phyloP scores from a whole-genome alignment of 352 stramenopile genomes.

The Phytophthora foliorum region DNA sequence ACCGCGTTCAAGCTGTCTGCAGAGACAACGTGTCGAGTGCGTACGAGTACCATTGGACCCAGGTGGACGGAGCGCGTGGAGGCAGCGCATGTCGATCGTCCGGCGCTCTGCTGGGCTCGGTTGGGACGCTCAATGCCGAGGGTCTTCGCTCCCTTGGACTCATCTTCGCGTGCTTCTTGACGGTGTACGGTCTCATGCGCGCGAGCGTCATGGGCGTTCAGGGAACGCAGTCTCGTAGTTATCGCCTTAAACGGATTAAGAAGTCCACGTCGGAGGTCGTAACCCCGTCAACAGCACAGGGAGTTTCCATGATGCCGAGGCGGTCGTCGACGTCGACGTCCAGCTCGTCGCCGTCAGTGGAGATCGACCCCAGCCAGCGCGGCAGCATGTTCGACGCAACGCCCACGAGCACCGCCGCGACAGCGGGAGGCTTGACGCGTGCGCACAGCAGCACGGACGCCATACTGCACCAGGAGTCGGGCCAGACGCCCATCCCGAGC shows the following conservation, averaged over 20 bases:
- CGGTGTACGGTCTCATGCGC: conserved; percentile 63
- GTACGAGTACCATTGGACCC: conserved; percentile 55
- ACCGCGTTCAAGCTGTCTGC: conserved; percentile 53
- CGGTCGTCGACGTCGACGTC: conserved; percentile 47
- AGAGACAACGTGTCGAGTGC: conserved; percentile 48
- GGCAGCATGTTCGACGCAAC: conserved; percentile 31
- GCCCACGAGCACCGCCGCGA: conserved; percentile 9
- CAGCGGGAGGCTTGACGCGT: conserved; percentile 20
- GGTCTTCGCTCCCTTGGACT: conserved; percentile 54
- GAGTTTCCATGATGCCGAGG: conserved; percentile 28
- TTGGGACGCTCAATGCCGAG: conserved; percentile 41
- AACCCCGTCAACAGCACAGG: conserved; percentile 4
- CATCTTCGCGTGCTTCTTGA: conserved; percentile 65
- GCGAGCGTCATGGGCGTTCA: conserved; percentile 62
- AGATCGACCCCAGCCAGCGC: conserved; percentile 34
- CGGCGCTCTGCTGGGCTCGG: conserved; percentile 24
- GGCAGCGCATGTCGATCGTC: conserved; percentile 18
- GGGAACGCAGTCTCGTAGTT: conserved; percentile 56
- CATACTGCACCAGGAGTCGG: conserved; percentile 17
- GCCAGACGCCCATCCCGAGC: conserved; percentile 12
- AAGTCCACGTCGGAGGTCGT: conserved; percentile 48
- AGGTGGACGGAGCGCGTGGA: conserved; percentile 15
- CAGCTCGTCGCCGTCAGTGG: conserved; percentile 39
- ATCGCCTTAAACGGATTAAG: conserved; percentile 60
- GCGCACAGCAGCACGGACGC: conserved; percentile 32